Evolutionary conservation across 345 rosid genomes (phyloP), one percentile per base, ranked within the genome.

Genomic region (Euclidium syriacum): DNA sequence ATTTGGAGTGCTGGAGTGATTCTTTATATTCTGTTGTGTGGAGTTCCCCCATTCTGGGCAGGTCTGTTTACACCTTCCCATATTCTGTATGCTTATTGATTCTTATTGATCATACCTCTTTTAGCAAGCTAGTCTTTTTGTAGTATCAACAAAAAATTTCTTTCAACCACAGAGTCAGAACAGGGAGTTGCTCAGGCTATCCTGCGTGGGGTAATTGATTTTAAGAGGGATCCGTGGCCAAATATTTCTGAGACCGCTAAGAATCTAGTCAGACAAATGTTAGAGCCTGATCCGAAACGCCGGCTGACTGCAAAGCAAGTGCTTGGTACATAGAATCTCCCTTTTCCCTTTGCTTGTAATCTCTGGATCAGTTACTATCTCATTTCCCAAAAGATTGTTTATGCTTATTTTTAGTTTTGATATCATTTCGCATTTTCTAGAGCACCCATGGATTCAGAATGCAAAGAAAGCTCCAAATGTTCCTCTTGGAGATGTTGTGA

Each of bases 131-230:
- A 12, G 38, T 49, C n/a, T 9, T 55, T 55, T 49, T 9, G 10
- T 57, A 5, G 52, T 57, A 24, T 25, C 39, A 57, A 9, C 33
- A 22, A 2, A 1, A 36, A 46, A 62, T 53, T 46, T 17, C 57
- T 46, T 49, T 56, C 59, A 25, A 50, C 23, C 33, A 75, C 89
- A 95, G 99, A 95, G 76, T 90, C 97, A 26, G 99, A 95, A 75
- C 99, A 95, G 85, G 99, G 99, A 55, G 99, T 95, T 77, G 99
- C 99, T n/a, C 99, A 95, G 70, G 97, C 99, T 73, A 95, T 95
- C 65, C 76, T 95, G 68, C 97, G 96, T 1, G 99, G 99, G 52
- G 32, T 79, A 56, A 95, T 95, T 75, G 99, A 95, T 81, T 95
- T 95, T 62, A 90, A 95, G 74, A 80, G 97, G 77, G 99, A 95